These are phyloP conservation scores for Skeletonema potamos DNA, from an alignment of 108 stramenopile species.

Conservation along the genomic window DNA sequence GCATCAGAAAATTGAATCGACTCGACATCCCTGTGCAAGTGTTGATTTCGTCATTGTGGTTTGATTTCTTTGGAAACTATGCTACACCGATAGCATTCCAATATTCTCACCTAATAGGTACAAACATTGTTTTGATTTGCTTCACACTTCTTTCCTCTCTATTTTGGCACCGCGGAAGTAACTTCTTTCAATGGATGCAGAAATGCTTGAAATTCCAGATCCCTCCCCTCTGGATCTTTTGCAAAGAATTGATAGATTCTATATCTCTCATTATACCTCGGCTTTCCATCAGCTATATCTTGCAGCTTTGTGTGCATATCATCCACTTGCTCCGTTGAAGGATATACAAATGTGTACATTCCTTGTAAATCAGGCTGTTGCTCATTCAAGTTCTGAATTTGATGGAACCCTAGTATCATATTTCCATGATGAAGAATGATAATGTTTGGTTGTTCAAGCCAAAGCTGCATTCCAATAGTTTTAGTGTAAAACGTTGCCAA, in stretches of 20 bases:
- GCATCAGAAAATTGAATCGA: background rate
- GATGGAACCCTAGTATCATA: conserved; percentile 44
- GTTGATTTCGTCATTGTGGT: conserved; percentile 4
- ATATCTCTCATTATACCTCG: conserved; percentile 32
- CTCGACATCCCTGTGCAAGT: conserved; percentile 30
- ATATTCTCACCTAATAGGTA: conserved; percentile 3
- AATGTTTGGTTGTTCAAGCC: conserved; percentile 49
- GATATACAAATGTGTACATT: conserved; percentile 51
- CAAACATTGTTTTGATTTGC: background rate
- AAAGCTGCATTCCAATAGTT: conserved; percentile 20
- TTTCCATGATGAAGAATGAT: conserved; percentile 41
- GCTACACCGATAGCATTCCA: background rate
- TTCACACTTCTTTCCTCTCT: background rate
- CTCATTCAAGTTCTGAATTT: conserved; percentile 7
- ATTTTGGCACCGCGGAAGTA: conserved; percentile 1
- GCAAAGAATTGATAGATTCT: conserved; percentile 52
- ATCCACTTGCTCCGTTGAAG: conserved; percentile 37
- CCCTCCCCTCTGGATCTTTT: conserved; percentile 42
- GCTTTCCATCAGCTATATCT: conserved; percentile 36
- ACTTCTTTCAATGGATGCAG: conserved; percentile 29
- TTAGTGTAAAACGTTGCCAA: conserved; percentile 26
- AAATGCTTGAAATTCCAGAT: conserved; percentile 48
- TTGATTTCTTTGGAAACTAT: background rate
- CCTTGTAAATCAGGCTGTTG: conserved; percentile 35
- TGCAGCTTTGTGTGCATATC: conserved; percentile 26